Evolutionary conservation across 305 asterid genomes (phyloP).

Genomic region (Fraxinus paxiana): DNA sequence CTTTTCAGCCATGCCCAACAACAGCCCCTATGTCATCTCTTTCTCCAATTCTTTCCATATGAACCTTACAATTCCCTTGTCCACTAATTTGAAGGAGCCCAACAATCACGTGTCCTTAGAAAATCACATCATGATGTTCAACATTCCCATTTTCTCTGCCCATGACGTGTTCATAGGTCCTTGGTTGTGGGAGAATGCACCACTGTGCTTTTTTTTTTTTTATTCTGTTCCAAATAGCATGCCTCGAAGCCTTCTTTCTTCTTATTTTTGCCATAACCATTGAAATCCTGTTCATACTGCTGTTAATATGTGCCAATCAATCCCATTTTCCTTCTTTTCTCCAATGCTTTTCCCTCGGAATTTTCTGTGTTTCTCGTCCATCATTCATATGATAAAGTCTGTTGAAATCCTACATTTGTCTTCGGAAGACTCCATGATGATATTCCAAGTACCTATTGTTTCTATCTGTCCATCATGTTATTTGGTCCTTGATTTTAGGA

Average conservation of each 20-base stretch:
- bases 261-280: background rate
- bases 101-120: background rate
- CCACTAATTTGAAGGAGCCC: background rate
- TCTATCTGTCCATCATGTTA: background rate
- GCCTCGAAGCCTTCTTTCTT: background rate
- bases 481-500: background rate
- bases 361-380: background rate
- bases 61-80: background rate
- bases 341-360: background rate
- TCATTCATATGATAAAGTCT: background rate
- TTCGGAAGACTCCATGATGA: background rate
- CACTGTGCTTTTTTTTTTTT: background rate
- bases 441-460: background rate
- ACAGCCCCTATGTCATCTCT: background rate
- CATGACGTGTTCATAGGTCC: background rate
- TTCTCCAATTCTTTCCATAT: background rate
- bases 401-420: background rate
- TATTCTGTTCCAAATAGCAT: background rate
- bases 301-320: background rate
- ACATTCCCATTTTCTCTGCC: background rate
- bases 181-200: background rate
- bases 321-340: background rate
- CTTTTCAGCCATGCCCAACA: background rate
- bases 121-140: background rate
- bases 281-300: background rate